These are phyloP conservation scores for Cladosporium sp. DNA, from an alignment of 2,329 filamentous ascomycete species.

Conservation along the genomic window DNA sequence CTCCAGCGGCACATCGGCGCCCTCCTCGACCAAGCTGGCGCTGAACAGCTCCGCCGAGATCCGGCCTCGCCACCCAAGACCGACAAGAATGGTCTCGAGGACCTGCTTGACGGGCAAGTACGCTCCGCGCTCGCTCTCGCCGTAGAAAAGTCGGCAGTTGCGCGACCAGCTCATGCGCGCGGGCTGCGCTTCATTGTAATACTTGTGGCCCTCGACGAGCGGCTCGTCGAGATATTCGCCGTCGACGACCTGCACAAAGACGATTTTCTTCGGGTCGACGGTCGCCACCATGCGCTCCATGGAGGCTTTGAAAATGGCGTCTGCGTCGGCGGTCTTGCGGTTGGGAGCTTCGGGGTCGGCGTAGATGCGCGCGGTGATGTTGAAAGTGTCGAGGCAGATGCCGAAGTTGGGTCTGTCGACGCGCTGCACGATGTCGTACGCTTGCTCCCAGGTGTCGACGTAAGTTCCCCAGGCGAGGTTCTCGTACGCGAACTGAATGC, in stretches of 20 bases:
- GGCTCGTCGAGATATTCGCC: conserved; percentile 64
- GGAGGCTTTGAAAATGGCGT: conserved; percentile 56
- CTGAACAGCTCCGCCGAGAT: conserved; percentile 72
- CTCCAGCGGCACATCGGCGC: conserved; percentile 54
- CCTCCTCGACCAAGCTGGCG: conserved; percentile 56
- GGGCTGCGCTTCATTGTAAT: conserved; percentile 59
- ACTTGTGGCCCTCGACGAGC: conserved; percentile 58
- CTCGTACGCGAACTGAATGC: conserved; percentile 72
- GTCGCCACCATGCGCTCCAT: conserved; percentile 55
- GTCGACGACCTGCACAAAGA: conserved; percentile 76
- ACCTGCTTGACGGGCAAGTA: conserved; percentile 68
- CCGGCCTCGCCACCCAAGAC: conserved; percentile 67
- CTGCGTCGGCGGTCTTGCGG: conserved; percentile 57
- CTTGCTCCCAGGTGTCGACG: conserved; percentile 69
- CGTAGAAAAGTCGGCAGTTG: conserved; percentile 71
- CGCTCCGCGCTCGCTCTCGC: conserved; percentile 60
- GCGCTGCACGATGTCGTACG: conserved; percentile 65
- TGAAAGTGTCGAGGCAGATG: conserved; percentile 75
- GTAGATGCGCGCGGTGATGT: conserved; percentile 70
- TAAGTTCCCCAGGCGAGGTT: conserved; percentile 71
- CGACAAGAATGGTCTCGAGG: conserved; percentile 61
- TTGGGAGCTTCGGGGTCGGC: conserved; percentile 62
- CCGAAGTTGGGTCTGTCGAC: conserved; percentile 73
- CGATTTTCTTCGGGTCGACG: conserved; percentile 65
- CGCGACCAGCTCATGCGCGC: conserved; percentile 75